Base-by-base conservation (phyloP, 768 basidiomycete genomes). In the Cystobasidium ongulense region DNA sequence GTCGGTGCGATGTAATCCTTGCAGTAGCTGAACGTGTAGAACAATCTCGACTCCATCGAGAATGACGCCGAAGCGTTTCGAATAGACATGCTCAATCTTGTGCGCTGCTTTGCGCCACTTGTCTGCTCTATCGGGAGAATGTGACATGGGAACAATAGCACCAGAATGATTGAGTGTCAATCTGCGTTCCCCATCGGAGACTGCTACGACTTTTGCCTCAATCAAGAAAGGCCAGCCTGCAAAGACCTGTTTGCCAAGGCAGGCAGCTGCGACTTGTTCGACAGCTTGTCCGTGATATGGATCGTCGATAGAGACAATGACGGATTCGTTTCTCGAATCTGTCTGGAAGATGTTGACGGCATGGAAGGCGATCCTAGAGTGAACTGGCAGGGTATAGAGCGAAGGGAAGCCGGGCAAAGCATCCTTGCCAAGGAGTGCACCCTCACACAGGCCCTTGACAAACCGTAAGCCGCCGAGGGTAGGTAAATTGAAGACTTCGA, bases 391-490 rank as follows among this genome's bases (percentile, higher is more conserved):
- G 0, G 94, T 96, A 75, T 94, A 86, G 35, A 98, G 85, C 0
- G 96, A 95, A 0, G 96, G 95, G 86, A 99, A 99, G 11, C 96
- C 96, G 0, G 96, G 92, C 5, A 98, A 84, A 5, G 93, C 91
- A 39, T 88, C 85, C 4, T 86, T 85, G 63, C 95, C 95, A 11
- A 94, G 87, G 70, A 87, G 86, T 11, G 92, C 94, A 21, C 95
- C 94, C 31, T 93, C 89, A 74, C 90, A 87, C 0, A 98, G 86
- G 3, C 95, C 95, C 50, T 89, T 86, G 41, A 94, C 85, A 50
- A 96, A 86, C 77, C 92, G 88, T 18, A 96, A 85, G 1, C 92
- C 94, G 21, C 81, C 81, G 38, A 98, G 84, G 0, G 89, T 92
- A 0, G 96, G 96, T 10, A 98, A 85, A 77, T 94, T 86, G 83